Conservation (phyloP, 208 protist genomes). For the Leptomonas seymouri region DNA sequence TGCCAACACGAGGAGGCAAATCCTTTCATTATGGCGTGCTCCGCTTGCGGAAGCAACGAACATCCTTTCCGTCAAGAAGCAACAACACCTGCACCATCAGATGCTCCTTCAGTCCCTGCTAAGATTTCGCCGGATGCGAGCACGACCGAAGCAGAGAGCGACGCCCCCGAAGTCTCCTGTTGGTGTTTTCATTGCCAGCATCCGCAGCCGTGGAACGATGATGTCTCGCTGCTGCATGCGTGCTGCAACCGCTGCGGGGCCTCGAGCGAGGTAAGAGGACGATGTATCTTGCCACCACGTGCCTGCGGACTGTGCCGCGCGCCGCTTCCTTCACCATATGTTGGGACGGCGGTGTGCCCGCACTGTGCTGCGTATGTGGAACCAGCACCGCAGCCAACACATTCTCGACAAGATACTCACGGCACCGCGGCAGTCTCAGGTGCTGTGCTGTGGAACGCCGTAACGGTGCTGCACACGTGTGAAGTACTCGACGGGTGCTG, state of each 20-base stretch:
- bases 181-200: slow-evolving; percentile 31
- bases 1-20: slow-evolving; percentile 44
- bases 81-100: neutral
- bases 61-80: slow-evolving; percentile 13
- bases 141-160: neutral
- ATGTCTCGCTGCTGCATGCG: slow-evolving; percentile 2
- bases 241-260: slow-evolving; percentile 18
- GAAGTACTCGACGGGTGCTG: slow-evolving; percentile 21
- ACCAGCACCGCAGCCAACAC: slow-evolving; percentile 1
- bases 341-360: slow-evolving; percentile 34
- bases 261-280: slow-evolving; percentile 17
- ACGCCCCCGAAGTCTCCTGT: neutral
- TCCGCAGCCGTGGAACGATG: slow-evolving; percentile 1
- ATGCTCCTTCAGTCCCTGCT: neutral
- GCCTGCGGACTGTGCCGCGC: slow-evolving; percentile 27
- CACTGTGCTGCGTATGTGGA: slow-evolving; percentile 32
- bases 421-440: neutral
- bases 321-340: slow-evolving; percentile 14
- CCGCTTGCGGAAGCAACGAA: slow-evolving; percentile 16
- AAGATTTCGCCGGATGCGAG: neutral
- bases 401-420: neutral
- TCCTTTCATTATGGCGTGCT: slow-evolving; percentile 44
- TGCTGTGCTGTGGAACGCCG: slow-evolving; percentile 20
- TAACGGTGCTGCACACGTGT: slow-evolving; percentile 31
- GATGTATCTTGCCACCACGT: slow-evolving; percentile 13